These are phyloP conservation scores for Serendipita sp. DNA, from an alignment of 768 basidiomycete genomes.

Conservation along the genomic window DNA sequence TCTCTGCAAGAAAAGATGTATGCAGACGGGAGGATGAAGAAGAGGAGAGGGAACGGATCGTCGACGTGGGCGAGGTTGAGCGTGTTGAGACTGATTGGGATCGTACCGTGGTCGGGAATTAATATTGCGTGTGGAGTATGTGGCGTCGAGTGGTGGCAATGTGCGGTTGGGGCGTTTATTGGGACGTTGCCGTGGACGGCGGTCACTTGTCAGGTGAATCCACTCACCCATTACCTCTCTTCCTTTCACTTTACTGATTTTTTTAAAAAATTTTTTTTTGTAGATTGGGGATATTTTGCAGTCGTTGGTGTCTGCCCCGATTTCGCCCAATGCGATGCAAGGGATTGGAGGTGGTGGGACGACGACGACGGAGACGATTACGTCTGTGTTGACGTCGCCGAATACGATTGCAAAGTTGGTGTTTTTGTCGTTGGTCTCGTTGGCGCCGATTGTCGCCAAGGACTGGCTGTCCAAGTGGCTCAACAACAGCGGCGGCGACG, in stretches of 20 bases:
- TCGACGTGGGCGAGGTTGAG: slow-evolving; percentile 71
- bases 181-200: slow-evolving; percentile 81
- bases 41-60: slow-evolving; percentile 12
- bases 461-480: slow-evolving; percentile 50
- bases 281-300: slow-evolving; percentile 81
- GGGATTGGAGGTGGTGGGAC: too few species aligned
- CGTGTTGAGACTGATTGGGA: slow-evolving; percentile 75
- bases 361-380: slow-evolving; percentile 41
- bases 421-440: slow-evolving; percentile 65
- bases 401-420: slow-evolving; percentile 71
- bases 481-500: slow-evolving; percentile 16
- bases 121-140: slow-evolving; percentile 93
- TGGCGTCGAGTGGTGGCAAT: slow-evolving; percentile 60
- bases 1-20: too few species aligned
- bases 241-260: slow-evolving; percentile 12
- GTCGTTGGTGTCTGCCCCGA: slow-evolving; percentile 55
- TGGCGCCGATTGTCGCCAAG: slow-evolving; percentile 73
- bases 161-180: slow-evolving; percentile 68
- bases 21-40: too few species aligned
- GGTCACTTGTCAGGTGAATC: slow-evolving; percentile 72
- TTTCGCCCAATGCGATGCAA: slow-evolving; percentile 2
- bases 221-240: too few species aligned
- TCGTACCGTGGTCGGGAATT: slow-evolving; percentile 95
- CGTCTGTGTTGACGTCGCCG: slow-evolving; percentile 70
- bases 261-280: slow-evolving; percentile 10